These are phyloP conservation scores for Diophrys sp. DNA, from an alignment of 73 alveolate species.

Conservation along the genomic window DNA sequence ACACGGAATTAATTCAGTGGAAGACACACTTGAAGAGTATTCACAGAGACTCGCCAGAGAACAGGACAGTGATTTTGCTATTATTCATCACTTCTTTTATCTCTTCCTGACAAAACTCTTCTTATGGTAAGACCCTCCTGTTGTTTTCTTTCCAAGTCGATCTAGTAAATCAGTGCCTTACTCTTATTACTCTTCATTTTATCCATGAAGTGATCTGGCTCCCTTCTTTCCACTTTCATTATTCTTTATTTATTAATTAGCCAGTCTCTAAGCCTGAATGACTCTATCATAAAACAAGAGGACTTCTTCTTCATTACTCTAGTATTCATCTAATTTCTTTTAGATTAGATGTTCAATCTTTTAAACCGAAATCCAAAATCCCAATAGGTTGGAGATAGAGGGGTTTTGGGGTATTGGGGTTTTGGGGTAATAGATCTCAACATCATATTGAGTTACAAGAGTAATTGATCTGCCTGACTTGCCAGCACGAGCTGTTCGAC, in stretches of 20 bases:
- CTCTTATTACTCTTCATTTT: conserved; percentile 23
- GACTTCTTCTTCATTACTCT: conserved; percentile 67
- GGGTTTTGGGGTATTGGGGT: no score
- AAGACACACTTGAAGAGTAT: no score
- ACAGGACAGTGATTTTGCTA: no score
- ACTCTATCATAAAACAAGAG: conserved; percentile 75
- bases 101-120: conserved; percentile 32
- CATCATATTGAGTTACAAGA: conserved; percentile 95
- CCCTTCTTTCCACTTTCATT: conserved; percentile 39
- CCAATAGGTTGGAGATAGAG: no score
- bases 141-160: neutral
- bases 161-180: neutral
- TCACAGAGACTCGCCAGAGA: no score
- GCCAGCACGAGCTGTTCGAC: conserved; percentile 98
- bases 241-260: conserved; percentile 71
- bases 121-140: conserved; percentile 10
- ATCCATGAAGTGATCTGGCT: conserved; percentile 38
- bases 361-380: no score
- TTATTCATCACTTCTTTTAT: neutral
- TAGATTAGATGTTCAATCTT: conserved; percentile 85
- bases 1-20: no score
- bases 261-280: conserved; percentile 75
- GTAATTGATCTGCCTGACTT: conserved; percentile 91
- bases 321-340: conserved; percentile 82
- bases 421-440: conserved; percentile 83